Percentiles rank a stretch among this genome's conserved stretches.
Conservation (phyloP, 2,329 filamentous ascomycete genomes). For the Talaromyces sp. region DNA sequence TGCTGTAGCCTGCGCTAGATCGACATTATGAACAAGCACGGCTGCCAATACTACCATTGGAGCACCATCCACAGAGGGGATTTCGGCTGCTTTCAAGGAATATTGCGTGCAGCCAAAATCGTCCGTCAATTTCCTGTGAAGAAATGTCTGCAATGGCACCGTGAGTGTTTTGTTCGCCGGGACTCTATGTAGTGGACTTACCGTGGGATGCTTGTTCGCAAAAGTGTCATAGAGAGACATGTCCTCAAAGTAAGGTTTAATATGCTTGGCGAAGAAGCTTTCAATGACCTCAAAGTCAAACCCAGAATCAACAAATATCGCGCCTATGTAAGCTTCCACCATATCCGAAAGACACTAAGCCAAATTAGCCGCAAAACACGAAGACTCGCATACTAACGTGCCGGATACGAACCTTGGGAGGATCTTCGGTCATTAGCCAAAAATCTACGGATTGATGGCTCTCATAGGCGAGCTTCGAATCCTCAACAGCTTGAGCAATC, state of each 20-base stretch:
- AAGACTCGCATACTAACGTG: not conserved
- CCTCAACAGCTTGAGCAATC: constrained; percentile 49
- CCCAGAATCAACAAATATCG: constrained; percentile 82
- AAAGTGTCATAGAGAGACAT: constrained; percentile 86
- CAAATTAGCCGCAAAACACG: not conserved
- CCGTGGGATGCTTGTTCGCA: constrained; percentile 77
- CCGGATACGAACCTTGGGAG: constrained; percentile 38
- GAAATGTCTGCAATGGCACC: constrained; percentile 52
- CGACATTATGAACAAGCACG: constrained; percentile 69
- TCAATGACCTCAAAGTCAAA: constrained; percentile 74
- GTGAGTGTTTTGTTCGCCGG: constrained; percentile 3
- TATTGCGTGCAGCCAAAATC: constrained; percentile 64
- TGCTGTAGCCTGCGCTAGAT: constrained; percentile 60
- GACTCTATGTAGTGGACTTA: constrained; percentile 25
- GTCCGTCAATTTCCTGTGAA: constrained; percentile 61
- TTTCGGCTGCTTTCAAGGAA: constrained; percentile 45
- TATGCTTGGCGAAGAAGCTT: constrained; percentile 70
- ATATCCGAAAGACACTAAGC: constrained; percentile 71
- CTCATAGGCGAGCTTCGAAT: constrained; percentile 33
- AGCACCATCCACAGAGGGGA: constrained; percentile 46
- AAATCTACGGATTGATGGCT: constrained; percentile 37
- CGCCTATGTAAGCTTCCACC: constrained; percentile 83
- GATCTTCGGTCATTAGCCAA: constrained; percentile 41
- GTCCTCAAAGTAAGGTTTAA: constrained; percentile 76
- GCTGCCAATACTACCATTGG: constrained; percentile 60